Percentiles rank a stretch among this genome's conserved stretches.
Evolutionary conservation across 345 rosid genomes (phyloP).

Genomic region (Dipteronia sinensis): DNA sequence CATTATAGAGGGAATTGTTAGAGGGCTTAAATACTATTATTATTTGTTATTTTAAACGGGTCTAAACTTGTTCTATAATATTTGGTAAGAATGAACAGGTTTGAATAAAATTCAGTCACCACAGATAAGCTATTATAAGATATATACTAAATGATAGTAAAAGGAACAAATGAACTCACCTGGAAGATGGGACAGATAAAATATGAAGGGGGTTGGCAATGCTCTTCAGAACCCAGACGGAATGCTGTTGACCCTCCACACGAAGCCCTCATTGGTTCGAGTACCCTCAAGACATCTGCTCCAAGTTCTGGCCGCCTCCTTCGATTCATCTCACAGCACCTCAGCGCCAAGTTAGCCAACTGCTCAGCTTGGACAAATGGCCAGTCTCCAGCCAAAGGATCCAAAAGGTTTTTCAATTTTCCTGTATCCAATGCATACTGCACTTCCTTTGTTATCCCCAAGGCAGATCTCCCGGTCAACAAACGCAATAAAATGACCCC

Average conservation of each 20-base stretch:
- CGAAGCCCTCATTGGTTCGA: constrained; percentile 87
- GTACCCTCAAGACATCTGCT: constrained; percentile 81
- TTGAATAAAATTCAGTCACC: not conserved
- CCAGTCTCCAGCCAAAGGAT: constrained; percentile 97
- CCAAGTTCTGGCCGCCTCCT: constrained; percentile 78
- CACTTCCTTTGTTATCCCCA: constrained; percentile 70
- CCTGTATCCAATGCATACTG: constrained; percentile 62
- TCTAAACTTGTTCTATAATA: too few species aligned
- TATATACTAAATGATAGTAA: not conserved
- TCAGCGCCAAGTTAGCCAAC: constrained; percentile 72
- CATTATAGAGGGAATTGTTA: not conserved
- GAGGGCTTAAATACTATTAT: too few species aligned
- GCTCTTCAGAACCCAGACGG: constrained; percentile 48
- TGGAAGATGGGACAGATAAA: constrained; percentile 87
- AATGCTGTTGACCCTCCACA: constrained; percentile 59
- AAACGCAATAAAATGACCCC: constrained; percentile 74
- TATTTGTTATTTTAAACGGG: too few species aligned
- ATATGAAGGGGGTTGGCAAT: constrained; percentile 60
- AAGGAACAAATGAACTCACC: constrained; percentile 40
- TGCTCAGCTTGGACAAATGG: constrained; percentile 88
- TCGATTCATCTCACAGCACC: constrained; percentile 75
- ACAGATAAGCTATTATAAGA: not conserved
- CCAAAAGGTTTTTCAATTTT: constrained; percentile 59
- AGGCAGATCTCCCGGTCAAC: constrained; percentile 72
- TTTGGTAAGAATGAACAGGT: too few species aligned